phyloP scores from a whole-genome alignment of 441 rosid species.

The Erysimum cheiri region DNA sequence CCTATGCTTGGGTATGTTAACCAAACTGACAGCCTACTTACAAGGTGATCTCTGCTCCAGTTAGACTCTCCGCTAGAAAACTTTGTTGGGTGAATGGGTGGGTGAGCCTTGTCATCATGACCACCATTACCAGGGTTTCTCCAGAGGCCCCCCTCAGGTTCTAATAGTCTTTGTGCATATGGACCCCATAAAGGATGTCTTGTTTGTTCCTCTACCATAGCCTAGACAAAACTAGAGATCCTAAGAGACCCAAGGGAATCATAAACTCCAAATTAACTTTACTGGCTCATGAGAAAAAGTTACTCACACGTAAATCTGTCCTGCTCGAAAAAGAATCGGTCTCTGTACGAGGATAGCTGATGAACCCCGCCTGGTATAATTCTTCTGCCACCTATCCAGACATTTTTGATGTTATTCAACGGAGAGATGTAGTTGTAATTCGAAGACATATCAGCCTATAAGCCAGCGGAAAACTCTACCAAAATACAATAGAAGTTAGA shows the following conservation, averaged over 20 bases:
- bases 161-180: constrained; percentile 80
- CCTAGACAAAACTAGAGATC: constrained; percentile 50
- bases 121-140: constrained; percentile 94
- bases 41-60: constrained; percentile 95
- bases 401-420: constrained; percentile 16
- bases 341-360: constrained; percentile 99
- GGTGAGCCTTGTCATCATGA: constrained; percentile 98
- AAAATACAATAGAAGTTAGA: constrained; percentile 7
- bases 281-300: constrained; percentile 38
- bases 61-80: constrained; percentile 81
- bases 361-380: constrained; percentile 93
- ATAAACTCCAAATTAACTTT: constrained; percentile 24
- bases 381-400: constrained; percentile 89
- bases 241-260: constrained; percentile 30
- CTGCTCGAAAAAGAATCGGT: constrained; percentile 84
- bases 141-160: constrained; percentile 82
- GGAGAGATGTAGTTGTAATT: constrained; percentile 7
- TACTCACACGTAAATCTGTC: constrained; percentile 92
- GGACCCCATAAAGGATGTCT: constrained; percentile 91
- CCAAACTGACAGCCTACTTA: constrained; percentile 44
- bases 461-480: constrained; percentile 29
- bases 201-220: constrained; percentile 84
- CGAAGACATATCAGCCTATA: constrained; percentile 4
- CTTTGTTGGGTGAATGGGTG: constrained; percentile 97
- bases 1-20: constrained; percentile 30